These are phyloP conservation scores for Emericellopsis atlantica DNA, from an alignment of 2,329 filamentous ascomycete species.

Conservation along the genomic window DNA sequence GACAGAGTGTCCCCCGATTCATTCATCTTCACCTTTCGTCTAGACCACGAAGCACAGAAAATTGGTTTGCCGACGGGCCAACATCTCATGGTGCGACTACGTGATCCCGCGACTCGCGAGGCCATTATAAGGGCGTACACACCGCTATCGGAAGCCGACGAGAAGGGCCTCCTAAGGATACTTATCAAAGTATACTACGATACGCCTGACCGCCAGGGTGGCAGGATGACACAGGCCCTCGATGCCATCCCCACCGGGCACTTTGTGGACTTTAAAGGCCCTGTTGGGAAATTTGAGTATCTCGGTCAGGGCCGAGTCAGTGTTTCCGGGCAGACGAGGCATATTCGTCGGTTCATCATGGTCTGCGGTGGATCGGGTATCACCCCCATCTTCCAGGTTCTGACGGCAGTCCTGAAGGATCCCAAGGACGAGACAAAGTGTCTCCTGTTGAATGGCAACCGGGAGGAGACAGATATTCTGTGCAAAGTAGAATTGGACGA, in stretches of 20 bases:
- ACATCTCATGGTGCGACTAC: constrained; percentile 73
- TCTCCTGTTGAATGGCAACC: constrained; percentile 67
- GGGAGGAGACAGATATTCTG: constrained; percentile 69
- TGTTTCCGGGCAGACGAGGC: constrained; percentile 42
- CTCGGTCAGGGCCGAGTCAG: constrained; percentile 51
- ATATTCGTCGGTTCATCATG: constrained; percentile 64
- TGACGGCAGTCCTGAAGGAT: constrained; percentile 61
- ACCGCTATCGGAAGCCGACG: constrained; percentile 53
- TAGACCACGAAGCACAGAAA: constrained; percentile 57
- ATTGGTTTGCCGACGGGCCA: constrained; percentile 75
- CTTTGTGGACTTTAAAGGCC: constrained; percentile 74
- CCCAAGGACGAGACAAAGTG: constrained; percentile 52
- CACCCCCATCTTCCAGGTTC: constrained; percentile 80
- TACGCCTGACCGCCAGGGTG: constrained; percentile 43
- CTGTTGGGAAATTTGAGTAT: constrained; percentile 77
- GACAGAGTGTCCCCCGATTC: constrained; percentile 64
- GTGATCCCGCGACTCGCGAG: constrained; percentile 57
- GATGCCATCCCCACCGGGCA: constrained; percentile 62
- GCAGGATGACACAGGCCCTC: constrained; percentile 72
- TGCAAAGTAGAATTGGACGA: constrained; percentile 60
- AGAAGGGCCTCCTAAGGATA: constrained; percentile 56
- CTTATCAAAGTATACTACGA: constrained; percentile 75
- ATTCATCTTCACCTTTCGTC: constrained; percentile 66
- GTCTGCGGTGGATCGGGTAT: constrained; percentile 82
- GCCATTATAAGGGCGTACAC: constrained; percentile 80